These are phyloP conservation scores for Amyloporia xantha DNA, from an alignment of 768 basidiomycete species.

Conservation along the genomic window DNA sequence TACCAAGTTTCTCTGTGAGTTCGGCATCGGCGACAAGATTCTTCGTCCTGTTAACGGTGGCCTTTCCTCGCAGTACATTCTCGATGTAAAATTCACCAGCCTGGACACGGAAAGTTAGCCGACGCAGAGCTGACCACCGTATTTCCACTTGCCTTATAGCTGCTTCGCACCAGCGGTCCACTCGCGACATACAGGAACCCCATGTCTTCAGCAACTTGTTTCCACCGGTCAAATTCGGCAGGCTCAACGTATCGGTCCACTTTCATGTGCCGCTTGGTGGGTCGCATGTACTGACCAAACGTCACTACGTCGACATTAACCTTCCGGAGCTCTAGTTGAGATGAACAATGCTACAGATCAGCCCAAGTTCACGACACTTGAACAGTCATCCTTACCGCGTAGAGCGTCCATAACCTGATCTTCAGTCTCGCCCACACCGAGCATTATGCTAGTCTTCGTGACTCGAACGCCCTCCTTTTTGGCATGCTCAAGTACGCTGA, in stretches of 20 bases:
- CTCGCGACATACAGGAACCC: conserved; percentile 97
- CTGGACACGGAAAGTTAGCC: conserved; percentile 31
- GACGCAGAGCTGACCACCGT: too few relatives aligned
- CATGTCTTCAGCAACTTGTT: conserved; percentile 80
- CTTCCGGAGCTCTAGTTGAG: conserved; percentile 68
- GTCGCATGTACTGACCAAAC: conserved; percentile 99
- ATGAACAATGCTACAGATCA: conserved; percentile 4
- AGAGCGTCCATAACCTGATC: conserved; percentile 80
- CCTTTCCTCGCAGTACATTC: conserved; percentile 72
- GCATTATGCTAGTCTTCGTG: conserved; percentile 98
- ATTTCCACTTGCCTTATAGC: conserved; percentile 74
- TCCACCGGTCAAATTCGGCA: conserved; percentile 90
- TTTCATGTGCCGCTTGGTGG: conserved; percentile 98
- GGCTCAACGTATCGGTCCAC: conserved; percentile 95
- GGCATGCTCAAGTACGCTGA: conserved; percentile 74
- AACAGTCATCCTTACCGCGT: conserved; percentile 47
- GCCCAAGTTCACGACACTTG: conserved; percentile 2
- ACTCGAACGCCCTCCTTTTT: conserved; percentile 79
- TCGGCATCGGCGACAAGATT: conserved; percentile 11
- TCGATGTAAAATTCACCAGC: conserved; percentile 97
- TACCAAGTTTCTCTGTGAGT: background rate
- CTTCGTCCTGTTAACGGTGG: conserved; percentile 31
- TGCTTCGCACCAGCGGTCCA: conserved; percentile 92
- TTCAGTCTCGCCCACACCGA: conserved; percentile 88
- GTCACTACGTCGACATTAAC: conserved; percentile 94